Base-by-base conservation (phyloP, 202 grass and related monocot species). In the Schoenoplectus triqueter region DNA sequence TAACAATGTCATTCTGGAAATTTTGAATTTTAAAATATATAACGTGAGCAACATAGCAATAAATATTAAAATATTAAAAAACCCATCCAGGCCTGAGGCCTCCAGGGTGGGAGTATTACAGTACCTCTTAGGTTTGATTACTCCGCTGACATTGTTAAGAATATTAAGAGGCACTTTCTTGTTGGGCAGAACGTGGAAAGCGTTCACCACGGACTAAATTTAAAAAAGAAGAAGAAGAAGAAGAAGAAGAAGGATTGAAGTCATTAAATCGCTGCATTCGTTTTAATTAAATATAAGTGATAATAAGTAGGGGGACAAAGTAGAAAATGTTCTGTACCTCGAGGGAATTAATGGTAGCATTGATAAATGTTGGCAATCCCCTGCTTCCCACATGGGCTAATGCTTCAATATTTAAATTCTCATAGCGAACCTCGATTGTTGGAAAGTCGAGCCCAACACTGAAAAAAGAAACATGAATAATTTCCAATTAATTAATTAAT, bases 361-460 rank as follows among this genome's bases (percentile, higher is more conserved):
- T 95, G 61, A 95, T 45, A 81, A 95, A 84, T 2, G 92, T 90
- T 0, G 92, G 90, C 78, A 95, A 51, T 17, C 92, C 90, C 80
- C 92, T 85, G 73, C 80, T 90, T 56, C 90, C 92, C 0, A 95
- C 86, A 54, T 89, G 81, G 0, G 90, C 83, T 11, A 88, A 78
- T 6, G 92, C 90, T 42, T 95, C 86, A 54, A 95, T 85, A 80
- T 67, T 87, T 15, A 95, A 86, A 84, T 92, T 71, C 21, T 95
- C 92, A 14, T 90, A 92, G 11, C 92, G 79, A 80, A 95, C 92
- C 70, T 95, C 88, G 6, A 95, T 95, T 11, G 85, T 89, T 0
- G 92, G 92, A 46, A 90, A 76, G 75, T 92, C 92, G 1, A 95
- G 82, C 61, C 92, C 92, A 10, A 95, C 92, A 15, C 92, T 94